Conservation (phyloP, 768 basidiomycete species). For the Boletus sp. region DNA sequence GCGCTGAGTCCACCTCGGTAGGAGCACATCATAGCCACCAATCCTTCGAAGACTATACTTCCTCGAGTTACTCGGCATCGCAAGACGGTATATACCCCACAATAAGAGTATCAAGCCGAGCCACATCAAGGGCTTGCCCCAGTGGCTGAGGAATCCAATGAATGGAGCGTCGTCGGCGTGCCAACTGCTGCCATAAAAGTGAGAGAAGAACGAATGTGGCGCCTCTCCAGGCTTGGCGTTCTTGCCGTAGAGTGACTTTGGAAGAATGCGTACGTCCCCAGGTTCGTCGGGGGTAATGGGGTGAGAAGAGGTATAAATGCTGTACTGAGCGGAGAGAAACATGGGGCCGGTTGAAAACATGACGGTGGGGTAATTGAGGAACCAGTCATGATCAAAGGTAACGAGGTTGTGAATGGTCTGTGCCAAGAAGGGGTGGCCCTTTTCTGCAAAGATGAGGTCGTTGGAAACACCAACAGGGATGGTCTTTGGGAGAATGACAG, state of each 20-base stretch:
- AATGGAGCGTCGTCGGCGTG: constrained; percentile 98
- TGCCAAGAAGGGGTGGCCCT: constrained; percentile 82
- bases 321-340: constrained; percentile 95
- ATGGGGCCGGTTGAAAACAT: constrained; percentile 99
- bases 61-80: constrained; percentile 56
- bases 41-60: constrained; percentile 57
- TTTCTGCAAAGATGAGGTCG: constrained; percentile 91
- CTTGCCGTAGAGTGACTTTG: constrained; percentile 97
- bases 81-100: constrained; percentile 58
- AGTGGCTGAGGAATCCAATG: constrained; percentile 84
- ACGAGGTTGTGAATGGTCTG: constrained; percentile 90
- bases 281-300: constrained; percentile 49
- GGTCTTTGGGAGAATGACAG: constrained; percentile 90
- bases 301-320: constrained; percentile 73
- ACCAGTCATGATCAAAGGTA: constrained; percentile 89
- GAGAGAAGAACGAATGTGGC: constrained; percentile 91
- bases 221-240: constrained; percentile 82
- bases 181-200: constrained; percentile 98
- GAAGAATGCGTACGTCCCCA: constrained; percentile 83
- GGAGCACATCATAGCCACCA: constrained; percentile 72
- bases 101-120: constrained; percentile 71
- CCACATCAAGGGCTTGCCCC: constrained; percentile 90
- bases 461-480: constrained; percentile 97
- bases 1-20: constrained; percentile 69
- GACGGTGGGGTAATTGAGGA: constrained; percentile 98